Conservation (phyloP, 148 eudicot species). For the Fagopyrum esculentum region DNA sequence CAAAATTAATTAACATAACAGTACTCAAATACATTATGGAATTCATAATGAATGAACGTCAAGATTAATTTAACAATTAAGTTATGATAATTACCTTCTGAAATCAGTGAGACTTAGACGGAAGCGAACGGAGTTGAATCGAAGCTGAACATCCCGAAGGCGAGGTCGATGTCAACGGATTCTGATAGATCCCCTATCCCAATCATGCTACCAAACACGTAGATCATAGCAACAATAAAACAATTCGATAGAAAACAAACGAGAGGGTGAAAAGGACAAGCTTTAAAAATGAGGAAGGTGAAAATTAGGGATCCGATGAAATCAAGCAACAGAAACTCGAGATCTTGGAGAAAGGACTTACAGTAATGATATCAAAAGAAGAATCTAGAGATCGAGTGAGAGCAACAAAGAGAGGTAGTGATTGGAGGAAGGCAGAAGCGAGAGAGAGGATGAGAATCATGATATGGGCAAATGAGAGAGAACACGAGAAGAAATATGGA, state of each 20-base stretch:
- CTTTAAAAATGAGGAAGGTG: neutral
- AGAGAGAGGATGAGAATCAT: neutral
- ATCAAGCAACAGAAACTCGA: slow-evolving; percentile 13
- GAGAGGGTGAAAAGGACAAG: neutral
- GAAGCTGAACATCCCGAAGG: no score
- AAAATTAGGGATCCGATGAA: neutral
- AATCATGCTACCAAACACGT: no score
- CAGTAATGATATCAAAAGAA: neutral
- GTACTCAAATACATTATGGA: neutral
- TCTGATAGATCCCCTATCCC: neutral
- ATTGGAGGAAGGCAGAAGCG: slow-evolving; percentile 5
- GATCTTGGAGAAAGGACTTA: slow-evolving; percentile 18
- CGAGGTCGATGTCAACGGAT: neutral
- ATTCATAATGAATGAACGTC: neutral
- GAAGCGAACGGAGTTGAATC: no score
- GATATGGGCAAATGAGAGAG: neutral
- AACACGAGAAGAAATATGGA: neutral
- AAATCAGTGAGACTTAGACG: no score
- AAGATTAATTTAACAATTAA: no score
- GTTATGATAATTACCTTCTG: no score
- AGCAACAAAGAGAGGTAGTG: neutral
- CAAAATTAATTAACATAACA: no score
- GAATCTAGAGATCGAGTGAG: slow-evolving; percentile 18
- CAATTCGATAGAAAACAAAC: neutral
- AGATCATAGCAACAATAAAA: neutral